Conservation (phyloP, 2,329 filamentous ascomycete genomes). For the Calonectria honghensis region DNA sequence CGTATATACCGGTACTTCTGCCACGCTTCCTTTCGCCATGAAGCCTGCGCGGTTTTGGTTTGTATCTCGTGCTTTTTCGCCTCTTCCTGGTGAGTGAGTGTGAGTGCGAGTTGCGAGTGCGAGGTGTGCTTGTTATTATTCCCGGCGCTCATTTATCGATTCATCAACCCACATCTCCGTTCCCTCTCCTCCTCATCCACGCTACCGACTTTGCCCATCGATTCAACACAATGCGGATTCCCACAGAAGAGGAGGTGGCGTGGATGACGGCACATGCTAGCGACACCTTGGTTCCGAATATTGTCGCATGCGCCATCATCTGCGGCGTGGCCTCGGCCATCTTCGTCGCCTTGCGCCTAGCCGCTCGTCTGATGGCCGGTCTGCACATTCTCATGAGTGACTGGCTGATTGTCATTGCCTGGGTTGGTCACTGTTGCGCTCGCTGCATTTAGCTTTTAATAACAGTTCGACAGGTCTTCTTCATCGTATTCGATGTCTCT, state of each 20-base stretch:
- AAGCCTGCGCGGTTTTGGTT: constrained; percentile 23
- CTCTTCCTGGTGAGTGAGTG: not conserved
- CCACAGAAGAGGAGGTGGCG: constrained; percentile 8
- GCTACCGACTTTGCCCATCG: constrained; percentile 17
- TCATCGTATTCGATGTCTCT: constrained; percentile 17
- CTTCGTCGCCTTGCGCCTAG: not conserved
- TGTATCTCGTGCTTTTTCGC: not conserved
- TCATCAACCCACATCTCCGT: not conserved
- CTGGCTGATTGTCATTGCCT: constrained; percentile 24
- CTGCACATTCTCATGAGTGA: not conserved
- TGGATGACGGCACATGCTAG: constrained; percentile 11
- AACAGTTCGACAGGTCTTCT: constrained; percentile 6
- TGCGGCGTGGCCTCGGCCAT: constrained; percentile 1
- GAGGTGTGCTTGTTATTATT: not conserved
- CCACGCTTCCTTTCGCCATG: not conserved
- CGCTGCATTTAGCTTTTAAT: not conserved
- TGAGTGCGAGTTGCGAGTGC: not conserved
- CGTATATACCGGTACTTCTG: constrained; percentile 20
- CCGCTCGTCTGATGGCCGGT: not conserved
- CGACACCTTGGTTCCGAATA: constrained; percentile 18
- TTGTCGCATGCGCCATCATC: constrained; percentile 22
- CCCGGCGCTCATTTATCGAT: not conserved
- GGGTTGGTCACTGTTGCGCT: not conserved
- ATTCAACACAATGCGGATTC: constrained; percentile 5
- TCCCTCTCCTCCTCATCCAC: not conserved